Base-by-base conservation (phyloP, 2,329 filamentous ascomycete genomes). In the Penicillium brasilianum region DNA sequence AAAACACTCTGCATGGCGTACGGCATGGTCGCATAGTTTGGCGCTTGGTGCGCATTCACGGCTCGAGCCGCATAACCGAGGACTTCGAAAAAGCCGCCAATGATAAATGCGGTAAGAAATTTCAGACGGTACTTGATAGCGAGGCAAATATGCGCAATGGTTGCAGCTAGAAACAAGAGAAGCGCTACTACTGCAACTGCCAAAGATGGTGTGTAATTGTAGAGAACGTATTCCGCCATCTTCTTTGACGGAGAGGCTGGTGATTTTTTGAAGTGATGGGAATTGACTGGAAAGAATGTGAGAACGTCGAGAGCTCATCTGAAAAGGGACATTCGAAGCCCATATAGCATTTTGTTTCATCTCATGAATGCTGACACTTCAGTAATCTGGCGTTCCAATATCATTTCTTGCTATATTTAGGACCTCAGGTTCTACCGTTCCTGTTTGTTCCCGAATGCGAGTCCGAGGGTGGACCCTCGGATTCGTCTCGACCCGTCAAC, bases 181-280 rank as follows among this genome's bases (percentile, higher is more conserved):
- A 61, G 13, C 14, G 32, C 37, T n/a, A 51, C 30, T 5, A 54
- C 20, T 4, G 56, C 60, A 32, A 57, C 60, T 8, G 56, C 37
- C 22, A 62, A 16, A 14, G 60, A 62, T 1, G 52, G 60, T 10
- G 30, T 62, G 20, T 59, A 62, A 9, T 52, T 62, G 46, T 59
- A 62, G 37, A 50, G 48, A 50, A 50, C 32, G 30, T 50, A 50
- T 20, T 10, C 28, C 0, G 48, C 28, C 48, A 50, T 50, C 16
- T 50, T 4, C n/a, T 30, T 18, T 25, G 11, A n/a, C 6, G 4
- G 16, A 50, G 13, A 28, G 25, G 28, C 11, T 1, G 5, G 8
- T 34, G 18, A 34, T 11, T 18, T 34, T 50, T 50, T 20, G 32
- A 50, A 50, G 10, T 22, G 43, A 46, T 28, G 18, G 22, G 9